Conservation (phyloP, 2,329 filamentous ascomycete species). For the Alternaria viburni region DNA sequence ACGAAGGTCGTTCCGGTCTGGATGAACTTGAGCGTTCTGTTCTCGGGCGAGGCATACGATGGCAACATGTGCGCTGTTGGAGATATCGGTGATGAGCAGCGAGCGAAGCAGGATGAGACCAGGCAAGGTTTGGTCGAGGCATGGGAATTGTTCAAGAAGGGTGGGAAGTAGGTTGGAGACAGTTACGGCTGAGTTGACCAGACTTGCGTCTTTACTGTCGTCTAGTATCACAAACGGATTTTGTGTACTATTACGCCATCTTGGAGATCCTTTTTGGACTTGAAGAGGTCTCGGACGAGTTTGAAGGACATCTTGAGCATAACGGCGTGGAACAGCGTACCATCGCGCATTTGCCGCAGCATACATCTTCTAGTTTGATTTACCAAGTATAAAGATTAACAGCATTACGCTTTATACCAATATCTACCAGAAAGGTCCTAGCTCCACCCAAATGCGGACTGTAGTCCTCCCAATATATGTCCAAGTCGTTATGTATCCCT, state of each 20-base stretch:
- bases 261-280: not conserved
- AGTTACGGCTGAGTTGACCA: not conserved
- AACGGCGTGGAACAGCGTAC: not conserved
- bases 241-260: not conserved
- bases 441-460: not conserved
- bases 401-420: not conserved
- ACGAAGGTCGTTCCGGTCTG: conserved; percentile 25
- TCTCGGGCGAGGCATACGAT: conserved; percentile 28
- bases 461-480: not conserved
- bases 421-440: not conserved
- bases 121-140: conserved; percentile 15
- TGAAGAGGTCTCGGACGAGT: not conserved
- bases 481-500: not conserved
- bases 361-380: not conserved
- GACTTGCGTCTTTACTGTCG: not conserved
- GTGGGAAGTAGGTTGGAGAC: not conserved
- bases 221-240: not conserved
- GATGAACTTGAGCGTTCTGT: conserved; percentile 32
- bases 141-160: conserved; percentile 25
- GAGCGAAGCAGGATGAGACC: conserved; percentile 12
- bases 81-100: not conserved
- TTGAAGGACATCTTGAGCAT: not conserved
- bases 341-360: not conserved
- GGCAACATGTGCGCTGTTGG: not conserved
- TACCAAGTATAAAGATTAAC: not conserved